Base-by-base conservation (phyloP, 805 yeast species). In the Wickerhamomyces queroliae region DNA sequence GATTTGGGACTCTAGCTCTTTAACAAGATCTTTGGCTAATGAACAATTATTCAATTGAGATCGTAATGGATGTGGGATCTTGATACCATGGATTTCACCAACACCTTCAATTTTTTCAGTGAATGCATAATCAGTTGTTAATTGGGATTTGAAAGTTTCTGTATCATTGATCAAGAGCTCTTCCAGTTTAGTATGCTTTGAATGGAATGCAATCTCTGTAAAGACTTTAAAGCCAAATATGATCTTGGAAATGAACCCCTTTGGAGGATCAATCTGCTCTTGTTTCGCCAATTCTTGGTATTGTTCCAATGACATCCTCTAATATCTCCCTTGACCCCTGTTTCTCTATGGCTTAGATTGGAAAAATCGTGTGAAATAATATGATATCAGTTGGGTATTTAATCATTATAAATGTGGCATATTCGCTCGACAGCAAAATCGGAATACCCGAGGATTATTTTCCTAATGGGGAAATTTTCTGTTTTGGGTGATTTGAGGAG, bases 1-100 rank as follows among this genome's bases (percentile, higher is more conserved):
- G 28, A 77, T 38, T 30, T 44, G 44, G 11, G 35, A 10, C 12
- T 43, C 41, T 10, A 50, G 27, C n/a, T 49, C 40, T 18, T 36
- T 27, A n/a, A 31, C 10, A 3, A 29, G 17, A 10, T 36, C 9
- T 13, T 28, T 35, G 4, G 26, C 6, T 11, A 27, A 13, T 4
- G 41, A n/a, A 16, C 28, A 12, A 15, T 38, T 38, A 11, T 38
- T 28, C 20, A 38, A 26, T 23, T 31, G 34, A 10, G 37, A 22
- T 15, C 29, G 21, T 10, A 47, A 21, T 1, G 48, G 50, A 22
- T 45, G 48, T 12, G 51, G 50, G 3, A 41, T 24, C 6, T 45
- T 33, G 6, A 49, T 22, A 9, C 45, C 42, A 31, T 44, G 39
- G 2, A 50, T 33, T 2, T 47, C 35, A 7, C 50, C 50, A 13